These are phyloP conservation scores for Ogataea naganishii DNA, from an alignment of 805 yeast species.

Conservation along the genomic window DNA sequence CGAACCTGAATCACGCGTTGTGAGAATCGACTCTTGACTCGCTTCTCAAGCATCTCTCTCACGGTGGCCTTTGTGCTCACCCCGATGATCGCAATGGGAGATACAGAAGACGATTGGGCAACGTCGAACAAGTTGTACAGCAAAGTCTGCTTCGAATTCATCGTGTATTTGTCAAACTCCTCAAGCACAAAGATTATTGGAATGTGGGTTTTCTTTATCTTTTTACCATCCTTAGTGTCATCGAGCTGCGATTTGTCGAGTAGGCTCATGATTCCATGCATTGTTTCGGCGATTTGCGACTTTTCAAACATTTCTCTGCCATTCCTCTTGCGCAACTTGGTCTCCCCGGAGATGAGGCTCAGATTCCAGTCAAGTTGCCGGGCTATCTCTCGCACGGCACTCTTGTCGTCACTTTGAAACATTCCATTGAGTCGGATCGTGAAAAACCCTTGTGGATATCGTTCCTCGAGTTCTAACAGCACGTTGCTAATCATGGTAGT, in stretches of 20 bases:
- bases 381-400: conserved; percentile 82
- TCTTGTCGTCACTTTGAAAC: conserved; percentile 63
- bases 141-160: conserved; percentile 67
- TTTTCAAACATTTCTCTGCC: conserved; percentile 29
- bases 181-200: conserved; percentile 76
- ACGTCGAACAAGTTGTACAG: conserved; percentile 83
- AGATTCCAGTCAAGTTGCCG: conserved; percentile 56
- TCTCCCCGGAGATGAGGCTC: conserved; percentile 6
- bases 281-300: conserved; percentile 50
- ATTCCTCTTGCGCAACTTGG: conserved; percentile 4
- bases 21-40: conserved; percentile 85
- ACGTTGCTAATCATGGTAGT: conserved; percentile 53
- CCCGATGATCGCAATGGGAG: conserved; percentile 79
- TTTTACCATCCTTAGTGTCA: conserved; percentile 10
- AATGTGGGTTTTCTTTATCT: conserved; percentile 23
- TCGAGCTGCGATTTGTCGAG: conserved; percentile 30
- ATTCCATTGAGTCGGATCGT: conserved; percentile 60
- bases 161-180: conserved; percentile 74
- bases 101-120: conserved; percentile 47
- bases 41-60: conserved; percentile 76
- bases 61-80: conserved; percentile 66
- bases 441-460: conserved; percentile 45
- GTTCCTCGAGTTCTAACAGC: conserved; percentile 31
- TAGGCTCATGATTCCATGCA: conserved; percentile 45
- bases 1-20: conserved; percentile 63